Evolutionary conservation across 345 rosid genomes (phyloP).

Genomic region (Moricandia moricandioides): DNA sequence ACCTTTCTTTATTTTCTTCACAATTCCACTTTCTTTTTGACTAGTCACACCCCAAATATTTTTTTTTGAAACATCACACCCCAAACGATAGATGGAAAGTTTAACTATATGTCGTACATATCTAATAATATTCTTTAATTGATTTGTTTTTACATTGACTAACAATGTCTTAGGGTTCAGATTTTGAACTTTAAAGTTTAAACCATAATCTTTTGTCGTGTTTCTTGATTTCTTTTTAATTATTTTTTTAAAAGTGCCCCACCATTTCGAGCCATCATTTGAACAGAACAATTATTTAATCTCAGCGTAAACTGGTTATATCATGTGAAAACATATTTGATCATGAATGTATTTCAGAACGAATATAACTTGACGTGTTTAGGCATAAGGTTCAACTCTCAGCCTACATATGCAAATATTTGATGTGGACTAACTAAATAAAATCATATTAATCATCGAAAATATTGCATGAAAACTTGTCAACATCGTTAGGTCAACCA

Average conservation of each 20-base stretch:
- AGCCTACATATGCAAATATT: not conserved
- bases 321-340: not conserved
- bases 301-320: not conserved
- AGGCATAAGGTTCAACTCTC: not conserved
- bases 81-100: not conserved
- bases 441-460: not conserved
- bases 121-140: not conserved
- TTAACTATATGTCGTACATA: not conserved
- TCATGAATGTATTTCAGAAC: not conserved
- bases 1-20: not conserved
- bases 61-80: not conserved
- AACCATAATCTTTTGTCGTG: not conserved
- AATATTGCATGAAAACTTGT: not conserved
- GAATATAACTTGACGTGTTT: not conserved
- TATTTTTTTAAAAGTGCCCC: not conserved
- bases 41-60: not conserved
- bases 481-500: conserved; percentile 13
- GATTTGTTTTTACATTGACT: not conserved
- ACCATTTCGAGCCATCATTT: not conserved
- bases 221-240: not conserved
- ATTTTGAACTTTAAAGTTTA: not conserved
- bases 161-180: not conserved
- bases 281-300: not conserved
- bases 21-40: not conserved
- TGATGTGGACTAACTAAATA: not conserved